phyloP scores from a whole-genome alignment of 78 protist species.

The Monocercomonoides exilis region DNA sequence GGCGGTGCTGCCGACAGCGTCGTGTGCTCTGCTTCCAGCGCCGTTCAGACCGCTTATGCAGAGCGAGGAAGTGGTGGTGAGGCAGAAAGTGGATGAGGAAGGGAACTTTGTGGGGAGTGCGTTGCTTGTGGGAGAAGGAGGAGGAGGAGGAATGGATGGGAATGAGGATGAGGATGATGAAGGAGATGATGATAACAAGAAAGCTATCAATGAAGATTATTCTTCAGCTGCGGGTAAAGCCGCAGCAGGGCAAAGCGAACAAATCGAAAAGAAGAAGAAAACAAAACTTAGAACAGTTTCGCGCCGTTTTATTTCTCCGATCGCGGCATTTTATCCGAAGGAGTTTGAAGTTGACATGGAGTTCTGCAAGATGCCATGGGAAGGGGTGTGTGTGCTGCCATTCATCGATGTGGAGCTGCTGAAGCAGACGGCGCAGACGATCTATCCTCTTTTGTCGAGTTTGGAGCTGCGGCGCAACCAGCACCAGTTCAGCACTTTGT shows the following conservation, averaged over 20 bases:
- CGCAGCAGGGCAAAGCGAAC: too few relatives aligned
- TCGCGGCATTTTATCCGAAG: slow-evolving; percentile 59
- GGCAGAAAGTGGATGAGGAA: too few relatives aligned
- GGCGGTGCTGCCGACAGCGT: slow-evolving; percentile 78
- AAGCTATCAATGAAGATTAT: too few relatives aligned
- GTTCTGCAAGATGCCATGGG: slow-evolving; percentile 59
- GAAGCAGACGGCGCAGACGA: not conserved
- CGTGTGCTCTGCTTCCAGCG: slow-evolving; percentile 34
- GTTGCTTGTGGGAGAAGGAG: too few relatives aligned
- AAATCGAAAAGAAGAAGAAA: too few relatives aligned
- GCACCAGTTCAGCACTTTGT: not conserved
- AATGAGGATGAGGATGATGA: too few relatives aligned
- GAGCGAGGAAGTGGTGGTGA: not conserved
- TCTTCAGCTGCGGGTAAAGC: too few relatives aligned
- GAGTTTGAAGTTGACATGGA: slow-evolving; percentile 59
- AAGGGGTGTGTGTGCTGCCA: slow-evolving; percentile 29
- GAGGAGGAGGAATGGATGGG: too few relatives aligned
- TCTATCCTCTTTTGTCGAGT: not conserved
- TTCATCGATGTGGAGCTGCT: not conserved
- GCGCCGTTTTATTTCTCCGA: slow-evolving; percentile 43
- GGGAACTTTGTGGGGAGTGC: too few relatives aligned
- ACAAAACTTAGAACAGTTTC: too few relatives aligned
- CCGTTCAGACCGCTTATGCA: slow-evolving; percentile 37
- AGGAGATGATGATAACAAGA: too few relatives aligned
- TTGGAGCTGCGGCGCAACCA: not conserved